These are phyloP conservation scores for Aspergillus pseudoglaucus DNA, from an alignment of 2,329 filamentous ascomycete genomes.

Conservation along the genomic window DNA sequence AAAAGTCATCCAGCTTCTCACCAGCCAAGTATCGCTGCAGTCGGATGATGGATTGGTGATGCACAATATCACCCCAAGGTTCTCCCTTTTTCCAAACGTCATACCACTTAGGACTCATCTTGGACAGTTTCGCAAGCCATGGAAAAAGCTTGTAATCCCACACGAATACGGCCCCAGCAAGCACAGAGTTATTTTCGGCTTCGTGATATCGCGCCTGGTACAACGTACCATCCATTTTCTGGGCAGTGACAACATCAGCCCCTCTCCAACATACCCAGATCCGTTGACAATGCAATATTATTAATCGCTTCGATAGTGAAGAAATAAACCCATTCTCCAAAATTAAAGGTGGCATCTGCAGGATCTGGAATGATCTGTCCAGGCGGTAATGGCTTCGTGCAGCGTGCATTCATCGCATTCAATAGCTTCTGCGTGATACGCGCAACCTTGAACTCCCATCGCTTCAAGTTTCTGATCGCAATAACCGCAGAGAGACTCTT, in stretches of 20 bases:
- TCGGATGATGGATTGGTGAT: slow-evolving; percentile 34
- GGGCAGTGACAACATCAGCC: slow-evolving; percentile 41
- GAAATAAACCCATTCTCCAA: slow-evolving; percentile 46
- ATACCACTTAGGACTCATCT: slow-evolving; percentile 34
- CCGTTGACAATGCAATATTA: slow-evolving; percentile 46
- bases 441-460: slow-evolving; percentile 43
- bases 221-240: slow-evolving; percentile 38
- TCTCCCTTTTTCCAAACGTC: slow-evolving; percentile 30
- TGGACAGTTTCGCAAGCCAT: slow-evolving; percentile 39
- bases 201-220: slow-evolving; percentile 43
- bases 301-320: slow-evolving; percentile 51
- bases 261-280: slow-evolving; percentile 43
- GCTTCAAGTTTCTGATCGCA: slow-evolving; percentile 35
- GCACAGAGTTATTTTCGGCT: slow-evolving; percentile 43
- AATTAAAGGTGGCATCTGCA: slow-evolving; percentile 44
- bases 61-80: slow-evolving; percentile 43
- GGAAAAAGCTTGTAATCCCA: slow-evolving; percentile 48
- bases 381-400: slow-evolving; percentile 30
- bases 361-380: slow-evolving; percentile 16
- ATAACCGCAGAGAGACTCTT: slow-evolving; percentile 35
- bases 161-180: slow-evolving; percentile 42
- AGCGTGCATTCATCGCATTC: slow-evolving; percentile 35
- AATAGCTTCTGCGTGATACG: slow-evolving; percentile 42
- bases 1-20: slow-evolving; percentile 53
- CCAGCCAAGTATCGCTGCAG: slow-evolving; percentile 29